Base-by-base conservation (phyloP, 2,329 filamentous ascomycete species). In the Chaetoscypha palmicola region DNA sequence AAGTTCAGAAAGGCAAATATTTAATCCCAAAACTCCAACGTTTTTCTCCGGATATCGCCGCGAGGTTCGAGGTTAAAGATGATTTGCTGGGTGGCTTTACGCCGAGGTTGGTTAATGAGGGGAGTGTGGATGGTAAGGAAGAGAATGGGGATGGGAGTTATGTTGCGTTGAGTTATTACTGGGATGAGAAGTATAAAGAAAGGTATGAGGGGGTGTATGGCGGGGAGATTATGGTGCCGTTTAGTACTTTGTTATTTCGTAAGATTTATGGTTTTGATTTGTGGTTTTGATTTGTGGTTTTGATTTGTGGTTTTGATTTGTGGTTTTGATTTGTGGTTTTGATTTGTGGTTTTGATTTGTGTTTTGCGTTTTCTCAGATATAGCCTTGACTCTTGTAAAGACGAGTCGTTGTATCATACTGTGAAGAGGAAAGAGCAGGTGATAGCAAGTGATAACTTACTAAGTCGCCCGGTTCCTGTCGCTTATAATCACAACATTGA, bases 1-100 rank as follows among this genome's bases (percentile, higher is more conserved):
- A 42, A 30, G 32, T 14, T 8, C 14, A 22, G 5, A 30, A 19
- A 12, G 40, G 40, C 2, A 17, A 20, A 30, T 71, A 17, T 2
- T 22, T 41, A 2, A 21, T 45, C 7, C 19, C 12, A 11, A 45
- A 31, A 26, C 43, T 45, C 11, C 12, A 40, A 5, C 19, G 22
- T 1, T 22, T 45, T 14, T 28, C 34, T 36, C 37, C 43, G 19
- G 26, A 16, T 28, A n/a, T 45, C 11, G 43, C 43, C 5, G 23
- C 20, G 5, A 40, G 30, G 21, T 45, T 45, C 28, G 37, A 40
- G 22, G 24, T 41, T 2, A 41, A 41, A 28, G n/a, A 28, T 10
- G 43, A 37, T 40, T 23, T 41, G 17, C 24, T 45, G 8, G n/a
- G 30, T 17, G 21, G 14, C 11, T 45, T 41, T 17, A 35, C 14